These are phyloP conservation scores for Coemansia javaensis DNA, from an alignment of 192 early-diverging fungal genomes.

Conservation along the genomic window DNA sequence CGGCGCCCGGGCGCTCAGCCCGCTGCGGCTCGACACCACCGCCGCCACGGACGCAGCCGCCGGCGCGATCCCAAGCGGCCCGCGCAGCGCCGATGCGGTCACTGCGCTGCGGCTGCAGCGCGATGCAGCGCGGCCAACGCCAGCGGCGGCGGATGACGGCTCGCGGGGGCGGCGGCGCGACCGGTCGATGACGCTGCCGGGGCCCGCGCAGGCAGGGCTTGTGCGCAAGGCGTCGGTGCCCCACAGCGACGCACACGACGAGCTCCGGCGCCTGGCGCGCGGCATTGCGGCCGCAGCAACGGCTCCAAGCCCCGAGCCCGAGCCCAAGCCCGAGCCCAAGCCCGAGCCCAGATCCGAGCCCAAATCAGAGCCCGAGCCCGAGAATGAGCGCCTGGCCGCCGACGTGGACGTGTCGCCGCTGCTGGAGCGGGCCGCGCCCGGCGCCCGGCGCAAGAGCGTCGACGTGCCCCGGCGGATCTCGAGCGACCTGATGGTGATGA, in stretches of 20 bases:
- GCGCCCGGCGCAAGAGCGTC: no score
- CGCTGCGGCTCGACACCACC: no score
- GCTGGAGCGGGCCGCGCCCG: conserved; percentile 13
- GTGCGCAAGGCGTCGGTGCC: conserved; percentile 14
- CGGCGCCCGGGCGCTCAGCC: no score
- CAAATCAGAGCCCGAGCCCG: no score
- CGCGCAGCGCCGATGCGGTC: neutral
- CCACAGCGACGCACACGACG: neutral
- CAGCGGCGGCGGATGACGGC: neutral
- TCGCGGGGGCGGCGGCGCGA: conserved; percentile 15
- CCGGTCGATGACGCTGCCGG: conserved; percentile 38
- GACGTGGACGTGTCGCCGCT: conserved; percentile 11
- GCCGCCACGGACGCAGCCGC: no score
- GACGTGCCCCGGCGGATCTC: neutral
- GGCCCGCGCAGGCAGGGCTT: no score
- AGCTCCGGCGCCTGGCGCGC: conserved; percentile 1
- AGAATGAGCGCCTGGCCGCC: no score
- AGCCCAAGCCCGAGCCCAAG: no score
- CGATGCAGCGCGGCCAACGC: neutral
- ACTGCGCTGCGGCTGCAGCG: neutral
- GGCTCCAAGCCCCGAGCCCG: no score
- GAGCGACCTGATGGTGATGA: neutral
- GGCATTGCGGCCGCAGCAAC: conserved; percentile 2
- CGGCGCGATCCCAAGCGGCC: no score
- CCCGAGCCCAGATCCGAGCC: no score